Evolutionary conservation across 2,329 filamentous ascomycete species (phyloP), one percentile per base, ranked within the genome.

Genomic region (Colletotrichum theobromicola): DNA sequence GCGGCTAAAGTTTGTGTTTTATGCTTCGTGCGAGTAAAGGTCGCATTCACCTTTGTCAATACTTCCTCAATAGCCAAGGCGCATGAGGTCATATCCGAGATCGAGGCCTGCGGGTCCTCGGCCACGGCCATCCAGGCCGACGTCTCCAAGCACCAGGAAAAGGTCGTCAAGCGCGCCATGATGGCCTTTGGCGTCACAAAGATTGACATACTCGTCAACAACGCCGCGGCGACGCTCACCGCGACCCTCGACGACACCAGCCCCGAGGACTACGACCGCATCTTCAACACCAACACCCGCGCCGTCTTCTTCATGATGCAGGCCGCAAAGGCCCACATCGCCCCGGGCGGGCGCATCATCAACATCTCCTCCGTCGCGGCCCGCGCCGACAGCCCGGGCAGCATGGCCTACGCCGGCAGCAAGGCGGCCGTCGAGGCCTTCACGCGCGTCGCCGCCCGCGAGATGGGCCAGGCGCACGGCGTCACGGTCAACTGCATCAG

Each of bases 291-390:
- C 42, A 77, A 77, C 61, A 57, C 75, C 13, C 74, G 74, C 67
- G 75, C 75, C 24, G 74, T 77, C 60, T 77, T 77, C 75, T 74
- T 77, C 64, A 76, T 76, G 74, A 77, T 76, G 65, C 74, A 76
- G 15, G 74, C 75, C 60, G 74, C 71, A 32, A 73, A 70, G 32
- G 74, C 70, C 24, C 74, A 77, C 58, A 75, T 77, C 6, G 75
- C 75, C 7, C 67, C 61, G 30, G 75, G 75, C 53, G 76, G 76
- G 13, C 77, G 78, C 18, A 75, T 79, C 42, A 77, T 78, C 74
- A 79, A 78, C 61, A 76, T 79, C 65, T 76, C 76, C 18, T 76
- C 74, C 57, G 73, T 77, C 12, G 75, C 77, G n/a, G 75, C 75
- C 57, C 70, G 67, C 50, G 74, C 63, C 35, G 74, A 76, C 60